Evolutionary conservation across 306 rosid genomes (phyloP), one percentile per base, ranked within the genome.

Genomic region (Cucumis cinereus): DNA sequence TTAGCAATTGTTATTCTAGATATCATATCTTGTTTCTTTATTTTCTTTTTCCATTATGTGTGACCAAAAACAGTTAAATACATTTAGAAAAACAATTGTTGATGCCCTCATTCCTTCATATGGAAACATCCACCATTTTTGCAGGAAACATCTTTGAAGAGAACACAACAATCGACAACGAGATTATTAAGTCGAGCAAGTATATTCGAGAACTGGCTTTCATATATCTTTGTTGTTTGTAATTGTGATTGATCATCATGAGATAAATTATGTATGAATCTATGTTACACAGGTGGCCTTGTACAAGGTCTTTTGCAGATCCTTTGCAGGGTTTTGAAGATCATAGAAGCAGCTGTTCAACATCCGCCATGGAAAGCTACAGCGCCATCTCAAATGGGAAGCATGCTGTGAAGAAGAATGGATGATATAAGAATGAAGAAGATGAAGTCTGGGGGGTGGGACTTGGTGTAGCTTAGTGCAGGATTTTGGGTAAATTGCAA

Each of bases 131-230:
- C 41, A 47, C 79, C 35, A 7, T 57, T 74, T 75, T 57, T 66
- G 64, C 78, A 87, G 90, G 90, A 40, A n/a, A 80, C 50, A 82
- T 87, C 17, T 87, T 78, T 43, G 90, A 87, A 28, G 88, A 55
- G 36, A 60, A 78, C 24, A 30, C 73, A 12, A 75, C 69, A 66
- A 82, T 84, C 24, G 80, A 73, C 7, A 60, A 68, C 20, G 82
- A 84, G 80, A 50, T 82, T 63, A 87, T 87, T 66, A 87, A 80
- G 86, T 82, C 90, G 38, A 84, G 90, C 90, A 87, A 81, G 90
- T 87, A 78, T 14, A 23, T 6, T 72, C 8, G 4, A 28, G 14
- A 28, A 81, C 33, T 67, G 49, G 59, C n/a, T 22, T 38, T 57
- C 19, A 16, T 2, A 12, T 0, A 41, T 64, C 33, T 33, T 10